Evolutionary conservation across 148 eudicot species (phyloP).

Genomic region (Drosera capensis): DNA sequence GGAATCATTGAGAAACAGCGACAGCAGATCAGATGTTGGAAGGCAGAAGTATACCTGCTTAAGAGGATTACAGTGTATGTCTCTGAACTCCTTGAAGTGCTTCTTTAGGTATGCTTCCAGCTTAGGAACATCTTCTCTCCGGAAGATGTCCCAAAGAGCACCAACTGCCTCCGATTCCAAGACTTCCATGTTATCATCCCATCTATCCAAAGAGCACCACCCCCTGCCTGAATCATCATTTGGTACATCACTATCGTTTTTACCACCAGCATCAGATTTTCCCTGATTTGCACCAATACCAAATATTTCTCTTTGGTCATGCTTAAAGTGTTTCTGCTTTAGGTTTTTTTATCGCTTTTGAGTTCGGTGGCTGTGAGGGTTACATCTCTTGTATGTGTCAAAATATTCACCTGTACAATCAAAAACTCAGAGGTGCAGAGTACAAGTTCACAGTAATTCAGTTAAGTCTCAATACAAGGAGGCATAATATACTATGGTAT

Average conservation of each 20-base stretch:
- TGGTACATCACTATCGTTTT: background rate
- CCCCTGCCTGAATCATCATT: slow-evolving; percentile 5
- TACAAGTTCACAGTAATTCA: no score
- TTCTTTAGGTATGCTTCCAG: slow-evolving; percentile 44
- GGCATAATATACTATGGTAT: no score
- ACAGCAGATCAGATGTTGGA: background rate
- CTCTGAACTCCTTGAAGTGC: slow-evolving; percentile 55
- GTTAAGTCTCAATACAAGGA: no score
- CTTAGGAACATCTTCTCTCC: slow-evolving; percentile 54
- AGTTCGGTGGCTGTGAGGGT: slow-evolving; percentile 2
- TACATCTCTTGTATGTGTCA: slow-evolving; percentile 50
- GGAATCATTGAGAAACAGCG: background rate
- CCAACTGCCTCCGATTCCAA: slow-evolving; percentile 22
- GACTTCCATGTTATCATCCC: no score
- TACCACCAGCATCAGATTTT: background rate
- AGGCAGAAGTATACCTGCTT: slow-evolving; percentile 17
- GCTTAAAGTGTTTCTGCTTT: slow-evolving; percentile 19
- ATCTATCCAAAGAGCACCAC: slow-evolving; percentile 53
- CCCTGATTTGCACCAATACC: slow-evolving; percentile 3
- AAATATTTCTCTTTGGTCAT: slow-evolving; percentile 30
- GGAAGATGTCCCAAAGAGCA: slow-evolving; percentile 69
- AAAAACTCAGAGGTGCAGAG: no score
- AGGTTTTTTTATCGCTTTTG: slow-evolving; percentile 8
- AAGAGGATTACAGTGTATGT: slow-evolving; percentile 31
- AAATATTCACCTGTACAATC: slow-evolving; percentile 44